phyloP scores from a whole-genome alignment of 2,329 filamentous ascomycete genomes.

The Exophiala xenobiotica region DNA sequence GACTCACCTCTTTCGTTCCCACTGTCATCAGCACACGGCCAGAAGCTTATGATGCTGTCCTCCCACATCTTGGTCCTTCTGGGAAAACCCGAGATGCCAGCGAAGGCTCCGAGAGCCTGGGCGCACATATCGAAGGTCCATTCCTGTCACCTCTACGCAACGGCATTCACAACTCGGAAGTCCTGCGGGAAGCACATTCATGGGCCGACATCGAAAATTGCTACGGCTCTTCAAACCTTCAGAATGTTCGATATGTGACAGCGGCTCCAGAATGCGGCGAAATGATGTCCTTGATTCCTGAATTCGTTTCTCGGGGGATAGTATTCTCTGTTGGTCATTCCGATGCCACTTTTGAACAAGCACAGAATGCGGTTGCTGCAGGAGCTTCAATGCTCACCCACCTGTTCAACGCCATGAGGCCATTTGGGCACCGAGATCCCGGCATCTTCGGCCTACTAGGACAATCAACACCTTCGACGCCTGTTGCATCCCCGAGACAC shows the following conservation, averaged over 20 bases:
- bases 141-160: conserved; percentile 83
- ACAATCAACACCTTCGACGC: conserved; percentile 49
- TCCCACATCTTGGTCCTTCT: conserved; percentile 76
- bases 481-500: conserved; percentile 24
- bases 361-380: conserved; percentile 65
- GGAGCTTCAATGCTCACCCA: conserved; percentile 90
- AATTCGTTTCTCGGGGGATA: conserved; percentile 65
- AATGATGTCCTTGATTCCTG: conserved; percentile 67
- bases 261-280: conserved; percentile 77
- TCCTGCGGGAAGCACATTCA: conserved; percentile 62
- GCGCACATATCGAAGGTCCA: conserved; percentile 87
- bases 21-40: conserved; percentile 78
- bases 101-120: conserved; percentile 80
- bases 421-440: conserved; percentile 85
- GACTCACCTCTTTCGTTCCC: conserved; percentile 84
- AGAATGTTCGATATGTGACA: conserved; percentile 73
- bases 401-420: conserved; percentile 90
- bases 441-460: conserved; percentile 86
- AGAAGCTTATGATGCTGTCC: conserved; percentile 73
- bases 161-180: conserved; percentile 75
- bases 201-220: conserved; percentile 56
- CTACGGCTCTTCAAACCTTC: conserved; percentile 68
- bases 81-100: conserved; percentile 57
- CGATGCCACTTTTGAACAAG: conserved; percentile 82
- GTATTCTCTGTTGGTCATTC: conserved; percentile 82